These are phyloP conservation scores for Stagonosporopsis tanaceti DNA, from an alignment of 2,329 filamentous ascomycete species.

Conservation along the genomic window DNA sequence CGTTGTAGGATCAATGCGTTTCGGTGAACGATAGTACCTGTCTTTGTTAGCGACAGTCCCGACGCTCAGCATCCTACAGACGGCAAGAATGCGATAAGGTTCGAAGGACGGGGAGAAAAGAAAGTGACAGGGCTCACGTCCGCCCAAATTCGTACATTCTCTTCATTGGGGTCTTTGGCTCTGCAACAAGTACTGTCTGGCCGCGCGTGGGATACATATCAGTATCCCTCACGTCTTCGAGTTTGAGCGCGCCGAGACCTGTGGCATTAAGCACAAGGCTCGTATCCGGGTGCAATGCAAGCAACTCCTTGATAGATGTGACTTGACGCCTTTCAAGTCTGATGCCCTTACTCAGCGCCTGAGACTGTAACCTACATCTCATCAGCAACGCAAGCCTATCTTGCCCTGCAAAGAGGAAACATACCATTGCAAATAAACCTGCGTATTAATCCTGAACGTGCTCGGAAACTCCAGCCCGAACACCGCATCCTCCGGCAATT, in stretches of 20 bases:
- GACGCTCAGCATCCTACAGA: background rate
- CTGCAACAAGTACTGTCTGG: constrained; percentile 78
- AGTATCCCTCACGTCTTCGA: constrained; percentile 83
- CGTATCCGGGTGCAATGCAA: constrained; percentile 65
- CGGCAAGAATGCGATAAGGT: background rate
- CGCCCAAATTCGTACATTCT: constrained; percentile 48
- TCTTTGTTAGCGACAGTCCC: constrained; percentile 1
- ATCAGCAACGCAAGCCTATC: background rate
- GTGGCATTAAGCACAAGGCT: constrained; percentile 85
- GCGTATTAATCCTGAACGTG: constrained; percentile 52
- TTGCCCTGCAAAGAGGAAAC: constrained; percentile 1
- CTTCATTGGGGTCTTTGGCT: constrained; percentile 49
- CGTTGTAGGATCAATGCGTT: constrained; percentile 52
- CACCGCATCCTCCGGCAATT: constrained; percentile 46
- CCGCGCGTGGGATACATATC: constrained; percentile 77
- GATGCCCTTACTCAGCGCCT: constrained; percentile 77
- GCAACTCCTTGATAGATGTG: constrained; percentile 74
- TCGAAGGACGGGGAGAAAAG: constrained; percentile 19
- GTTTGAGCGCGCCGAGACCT: constrained; percentile 75
- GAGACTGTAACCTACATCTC: constrained; percentile 53
- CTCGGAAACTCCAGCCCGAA: constrained; percentile 49
- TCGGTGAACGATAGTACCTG: constrained; percentile 51
- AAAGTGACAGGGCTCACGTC: constrained; percentile 3
- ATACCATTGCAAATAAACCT: constrained; percentile 49
- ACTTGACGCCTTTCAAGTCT: constrained; percentile 57